Evolutionary conservation across 805 yeast species (phyloP), one percentile per base, ranked within the genome.

Genomic region (Nakazawaea sp.): DNA sequence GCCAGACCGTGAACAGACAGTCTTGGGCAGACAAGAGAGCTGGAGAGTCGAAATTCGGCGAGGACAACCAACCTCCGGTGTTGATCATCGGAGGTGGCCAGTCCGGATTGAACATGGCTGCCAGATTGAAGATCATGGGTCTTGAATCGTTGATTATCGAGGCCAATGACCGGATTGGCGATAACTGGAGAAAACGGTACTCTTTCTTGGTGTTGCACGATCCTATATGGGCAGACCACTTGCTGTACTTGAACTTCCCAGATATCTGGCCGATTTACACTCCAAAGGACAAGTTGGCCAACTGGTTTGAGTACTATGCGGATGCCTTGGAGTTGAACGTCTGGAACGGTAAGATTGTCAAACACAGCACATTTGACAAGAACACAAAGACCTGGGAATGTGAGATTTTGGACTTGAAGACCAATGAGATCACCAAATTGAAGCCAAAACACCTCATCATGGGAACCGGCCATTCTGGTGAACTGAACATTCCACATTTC

Each of bases 11-110:
- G 17, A 52, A 52, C 17, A 52, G 70, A 42, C 44, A 50, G 40
- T 62, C 68, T 1, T 64, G 68, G 68, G 35, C 53, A n/a, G 68
- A 64, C 35, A 38, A 43, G 31, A 52, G 68, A 42, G 41, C 35
- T 7, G 20, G 19, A 10, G 45, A 43, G 30, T 12, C 15, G 10
- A 49, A 46, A 11, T 57, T 49, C 43, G 56, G 50, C n/a, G 58
- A 48, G 3, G 46, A 46, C 4, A 56, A 58, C 34, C 59, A 62
- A 43, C 72, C 72, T 4, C 34, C 58, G n/a, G 72, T 66, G 16
- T 50, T 67, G 27, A 51, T 67, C 42, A 64, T 67, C 32, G 72
- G 73, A 29, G 73, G 69, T 40, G 72, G 73, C 17, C 73, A 67
- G 48, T 60, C 62, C 42, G 72, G 72, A 3, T 48, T 67, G 20